Evolutionary conservation across 2,329 filamentous ascomycete genomes (phyloP), one percentile per base, ranked within the genome.

Genomic region (Epichloe aotearoae): DNA sequence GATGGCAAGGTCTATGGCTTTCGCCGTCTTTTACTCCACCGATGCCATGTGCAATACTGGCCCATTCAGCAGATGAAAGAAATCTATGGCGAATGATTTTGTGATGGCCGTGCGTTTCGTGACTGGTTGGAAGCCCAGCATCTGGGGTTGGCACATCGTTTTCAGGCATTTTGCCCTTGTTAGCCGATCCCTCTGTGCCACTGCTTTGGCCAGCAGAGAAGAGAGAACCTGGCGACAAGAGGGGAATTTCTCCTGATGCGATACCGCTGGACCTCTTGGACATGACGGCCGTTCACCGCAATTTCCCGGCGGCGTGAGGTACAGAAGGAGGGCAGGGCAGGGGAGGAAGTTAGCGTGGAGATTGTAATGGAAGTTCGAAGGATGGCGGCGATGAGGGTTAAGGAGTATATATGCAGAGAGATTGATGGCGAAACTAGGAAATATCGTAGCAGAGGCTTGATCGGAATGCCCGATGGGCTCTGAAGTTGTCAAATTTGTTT

Each of bases 11-110:
- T 15, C 59, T 58, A 39, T 70, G 64, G 10, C 67, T 62, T 54
- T 76, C 75, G n/a, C 62, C 60, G 49, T 74, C 73, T 19, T 58
- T 63, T 49, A 75, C 64, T 6, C 69, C 73, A 0, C 74, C 74
- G 23, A 77, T 57, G 1, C 69, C 71, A n/a, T 66, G 66, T 19
- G 73, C 74, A 44, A 77, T 62, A 17, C 70, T 63, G 3, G 64
- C 58, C 73, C 73, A 74, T 54, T 77, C 74, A 4, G 62, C 52
- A 4, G 68, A 61, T 0, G 68, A 61, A 5, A 77, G 63, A 49
- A 71, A 69, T 34, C 73, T 67, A 53, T 72, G 61, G 3, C 52
- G 57, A 44, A 54, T 52, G 8, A 57, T 53, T 4, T 55, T 53
- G 40, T 54, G 55, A 17, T 53, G 50, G 19, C 50, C 54, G 17